phyloP scores from a whole-genome alignment of 306 rosid genomes.

The Calophaca sinica region DNA sequence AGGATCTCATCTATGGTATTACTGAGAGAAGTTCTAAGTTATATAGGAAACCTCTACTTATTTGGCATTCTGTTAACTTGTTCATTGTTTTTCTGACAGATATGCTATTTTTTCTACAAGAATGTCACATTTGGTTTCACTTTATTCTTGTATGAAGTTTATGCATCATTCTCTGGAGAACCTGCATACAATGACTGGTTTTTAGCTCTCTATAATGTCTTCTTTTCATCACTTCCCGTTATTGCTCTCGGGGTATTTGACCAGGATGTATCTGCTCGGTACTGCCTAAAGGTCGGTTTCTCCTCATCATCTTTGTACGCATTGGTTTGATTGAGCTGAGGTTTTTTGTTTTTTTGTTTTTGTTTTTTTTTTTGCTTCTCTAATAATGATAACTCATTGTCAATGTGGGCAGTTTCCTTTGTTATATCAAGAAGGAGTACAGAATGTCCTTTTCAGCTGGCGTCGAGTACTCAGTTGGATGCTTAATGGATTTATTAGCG shows the following conservation, averaged over 20 bases:
- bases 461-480: conserved; percentile 85
- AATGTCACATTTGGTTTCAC: conserved; percentile 90
- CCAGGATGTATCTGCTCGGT: conserved; percentile 92
- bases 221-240: conserved; percentile 94
- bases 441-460: conserved; percentile 93
- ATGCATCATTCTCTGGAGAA: conserved; percentile 84
- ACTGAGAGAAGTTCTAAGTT: neutral
- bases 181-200: conserved; percentile 97
- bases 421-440: conserved; percentile 96
- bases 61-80: conserved; percentile 41
- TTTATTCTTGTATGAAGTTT: conserved; percentile 84
- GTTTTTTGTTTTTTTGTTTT: neutral
- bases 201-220: conserved; percentile 81
- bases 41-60: neutral
- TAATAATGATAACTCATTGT: conserved; percentile 31
- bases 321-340: neutral
- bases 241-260: conserved; percentile 91
- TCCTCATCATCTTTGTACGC: conserved; percentile 39
- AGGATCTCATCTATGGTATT: conserved; percentile 94
- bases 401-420: conserved; percentile 76
- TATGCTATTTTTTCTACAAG: conserved; percentile 99
- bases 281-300: conserved; percentile 69
- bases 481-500: conserved; percentile 78
- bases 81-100: conserved; percentile 63
- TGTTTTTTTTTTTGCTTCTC: neutral